A percentile compares a stretch with the other conserved stretches of the same genome.
These are phyloP conservation scores for Cercophora sp. DNA, from an alignment of 495 filamentous ascomycete species.

Conservation along the genomic window DNA sequence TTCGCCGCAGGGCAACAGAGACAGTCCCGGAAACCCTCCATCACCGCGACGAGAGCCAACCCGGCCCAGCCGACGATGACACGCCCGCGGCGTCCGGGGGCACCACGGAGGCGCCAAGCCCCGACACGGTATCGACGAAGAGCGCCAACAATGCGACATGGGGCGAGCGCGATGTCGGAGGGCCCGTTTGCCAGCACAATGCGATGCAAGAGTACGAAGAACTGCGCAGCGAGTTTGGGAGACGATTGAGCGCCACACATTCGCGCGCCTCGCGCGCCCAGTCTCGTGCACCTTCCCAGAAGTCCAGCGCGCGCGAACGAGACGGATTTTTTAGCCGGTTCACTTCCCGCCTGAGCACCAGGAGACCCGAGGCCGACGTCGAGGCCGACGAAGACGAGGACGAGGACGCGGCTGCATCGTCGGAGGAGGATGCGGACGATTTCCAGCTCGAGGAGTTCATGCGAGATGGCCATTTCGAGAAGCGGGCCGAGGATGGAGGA, in stretches of 20 bases:
- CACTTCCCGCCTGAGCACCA: constrained; percentile 14
- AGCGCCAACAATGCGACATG: constrained; percentile 54
- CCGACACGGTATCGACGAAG: background rate
- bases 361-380: constrained; percentile 29
- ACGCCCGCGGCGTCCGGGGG: constrained; percentile 7
- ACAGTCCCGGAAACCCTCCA: constrained; percentile 20
- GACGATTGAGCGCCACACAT: constrained; percentile 18
- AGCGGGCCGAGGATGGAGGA: constrained; percentile 58
- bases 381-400: constrained; percentile 41
- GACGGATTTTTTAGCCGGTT: constrained; percentile 21
- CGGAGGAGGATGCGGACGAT: constrained; percentile 46
- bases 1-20: constrained; percentile 19
- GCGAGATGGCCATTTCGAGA: constrained; percentile 76
- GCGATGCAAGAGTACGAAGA: constrained; percentile 72
- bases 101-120: constrained; percentile 13
- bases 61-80: background rate
- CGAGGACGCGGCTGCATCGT: background rate
- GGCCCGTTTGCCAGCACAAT: constrained; percentile 54
- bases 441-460: constrained; percentile 75
- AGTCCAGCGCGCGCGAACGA: constrained; percentile 8
- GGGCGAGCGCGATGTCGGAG: constrained; percentile 68
- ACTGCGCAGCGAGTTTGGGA: constrained; percentile 62
- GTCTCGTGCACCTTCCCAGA: constrained; percentile 5
- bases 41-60: constrained; percentile 17
- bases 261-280: constrained; percentile 8